Base-by-base conservation (phyloP, 257 asterid species). In the Jaltomata sinuosa region DNA sequence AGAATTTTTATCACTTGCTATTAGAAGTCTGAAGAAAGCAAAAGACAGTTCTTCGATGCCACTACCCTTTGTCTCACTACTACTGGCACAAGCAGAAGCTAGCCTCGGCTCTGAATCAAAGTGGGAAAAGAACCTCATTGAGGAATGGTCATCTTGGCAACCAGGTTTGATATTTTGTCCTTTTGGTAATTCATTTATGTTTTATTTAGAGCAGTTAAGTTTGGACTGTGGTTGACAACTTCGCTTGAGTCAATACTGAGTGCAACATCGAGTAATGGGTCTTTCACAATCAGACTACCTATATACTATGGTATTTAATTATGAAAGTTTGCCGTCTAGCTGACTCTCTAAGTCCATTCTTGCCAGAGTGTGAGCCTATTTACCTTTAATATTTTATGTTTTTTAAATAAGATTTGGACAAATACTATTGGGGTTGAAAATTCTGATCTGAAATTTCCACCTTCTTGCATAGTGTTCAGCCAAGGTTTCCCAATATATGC, bases 1-100 rank as follows among this genome's bases (percentile, higher is more conserved):
- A n/a, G 89, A 87, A 16, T 96, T 90, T 89, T 79, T 96, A 82
- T 85, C 90, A 64, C 85, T 82, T 45, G 97, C 98, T 84, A 87
- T 94, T 71, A 89, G 89, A 85, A 96, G 98, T 87, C 94, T 96
- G 69, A 90, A 88, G 92, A 93, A 89, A 90, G 98, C 97, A 25
- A 93, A 88, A 89, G 87, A 85, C 79, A 77, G 38, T 82, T 89
- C 95, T 82, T 76, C 52, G 3, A n/a, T 42, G 45, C 90, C 93
- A 18, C 85, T 93, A 86, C 98, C 99, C 84, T 64, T 89, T 21
- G 89, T 91, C 87, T 94, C 98, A 40, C 83, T 92, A 25, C 85
- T 96, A 90, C 86, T 96, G 81, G 98, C 94, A 25, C 99, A 92
- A 91, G 97, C 97, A 89, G 97, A 96, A 93, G 99, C 92, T 50